A percentile compares a stretch with the other conserved stretches of the same genome.
Conservation (phyloP, 345 rosid genomes). For the Euclidium syriacum region DNA sequence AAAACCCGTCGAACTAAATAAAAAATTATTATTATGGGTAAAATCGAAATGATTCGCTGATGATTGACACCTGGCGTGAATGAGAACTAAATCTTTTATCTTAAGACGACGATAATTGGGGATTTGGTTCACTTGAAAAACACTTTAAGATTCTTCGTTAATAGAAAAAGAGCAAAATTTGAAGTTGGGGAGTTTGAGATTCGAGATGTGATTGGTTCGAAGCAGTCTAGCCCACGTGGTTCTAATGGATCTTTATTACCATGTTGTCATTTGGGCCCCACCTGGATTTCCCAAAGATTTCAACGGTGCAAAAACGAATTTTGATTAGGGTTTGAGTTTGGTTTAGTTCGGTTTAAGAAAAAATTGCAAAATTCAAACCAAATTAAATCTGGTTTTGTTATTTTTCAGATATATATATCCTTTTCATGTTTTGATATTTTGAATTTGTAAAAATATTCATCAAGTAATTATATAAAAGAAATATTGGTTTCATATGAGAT, state of each 20-base stretch:
- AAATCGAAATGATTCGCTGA: slow-evolving; percentile 31
- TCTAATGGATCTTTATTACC: slow-evolving; percentile 11
- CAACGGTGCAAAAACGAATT: background rate
- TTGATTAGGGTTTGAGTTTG: slow-evolving; percentile 5
- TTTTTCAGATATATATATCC: too few species aligned
- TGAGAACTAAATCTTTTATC: slow-evolving; percentile 12
- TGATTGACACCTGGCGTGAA: slow-evolving; percentile 32
- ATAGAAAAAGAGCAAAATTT: slow-evolving; percentile 4
- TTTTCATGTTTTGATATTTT: too few species aligned
- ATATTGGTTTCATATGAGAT: too few species aligned
- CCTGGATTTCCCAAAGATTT: background rate
- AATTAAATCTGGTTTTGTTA: background rate
- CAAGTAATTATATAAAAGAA: too few species aligned
- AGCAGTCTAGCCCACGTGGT: slow-evolving; percentile 26
- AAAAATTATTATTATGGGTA: slow-evolving; percentile 4
- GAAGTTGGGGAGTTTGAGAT: slow-evolving; percentile 19
- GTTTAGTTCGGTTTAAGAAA: background rate
- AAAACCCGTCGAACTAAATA: slow-evolving; percentile 10
- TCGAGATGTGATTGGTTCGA: slow-evolving; percentile 30
- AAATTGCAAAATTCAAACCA: background rate
- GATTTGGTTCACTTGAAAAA: slow-evolving; percentile 21
- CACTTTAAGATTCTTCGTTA: slow-evolving; percentile 22
- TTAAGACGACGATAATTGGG: slow-evolving; percentile 23
- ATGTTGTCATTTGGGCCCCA: slow-evolving; percentile 15
- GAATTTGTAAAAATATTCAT: too few species aligned